Evolutionary conservation across 2,329 filamentous ascomycete genomes (phyloP).

Genomic region (Aspergillus sp.): DNA sequence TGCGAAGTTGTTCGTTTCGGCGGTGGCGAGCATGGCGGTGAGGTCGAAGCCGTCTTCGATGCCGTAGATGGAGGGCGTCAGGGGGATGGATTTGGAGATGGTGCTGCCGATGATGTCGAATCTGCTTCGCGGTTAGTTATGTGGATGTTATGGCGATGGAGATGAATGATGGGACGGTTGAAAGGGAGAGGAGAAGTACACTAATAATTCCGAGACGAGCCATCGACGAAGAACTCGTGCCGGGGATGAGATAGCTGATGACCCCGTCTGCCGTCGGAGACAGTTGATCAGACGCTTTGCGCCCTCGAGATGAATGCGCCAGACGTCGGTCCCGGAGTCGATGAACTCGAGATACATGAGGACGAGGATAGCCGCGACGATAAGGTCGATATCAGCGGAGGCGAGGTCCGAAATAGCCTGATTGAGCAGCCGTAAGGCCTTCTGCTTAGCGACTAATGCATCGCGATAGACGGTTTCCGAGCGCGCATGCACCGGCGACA

Average conservation of each 20-base stretch:
- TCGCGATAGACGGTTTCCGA: background rate
- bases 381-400: background rate
- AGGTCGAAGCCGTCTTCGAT: constrained; percentile 1
- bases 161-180: background rate
- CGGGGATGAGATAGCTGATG: background rate
- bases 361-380: constrained; percentile 1
- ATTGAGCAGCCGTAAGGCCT: background rate
- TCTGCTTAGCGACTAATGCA: constrained; percentile 1
- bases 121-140: background rate
- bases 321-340: background rate
- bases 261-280: background rate
- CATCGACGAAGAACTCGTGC: background rate
- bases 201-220: constrained; percentile 1
- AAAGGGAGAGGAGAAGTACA: background rate
- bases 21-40: background rate
- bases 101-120: constrained; percentile 4
- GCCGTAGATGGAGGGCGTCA: background rate
- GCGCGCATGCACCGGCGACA: background rate
- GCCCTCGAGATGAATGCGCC: background rate
- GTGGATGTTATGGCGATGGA: background rate
- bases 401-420: background rate
- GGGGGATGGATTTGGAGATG: background rate
- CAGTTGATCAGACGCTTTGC: background rate
- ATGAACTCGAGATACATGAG: constrained; percentile 9
- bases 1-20: background rate